phyloP scores from a whole-genome alignment of 305 asterid species.

The Solanum hybrid region DNA sequence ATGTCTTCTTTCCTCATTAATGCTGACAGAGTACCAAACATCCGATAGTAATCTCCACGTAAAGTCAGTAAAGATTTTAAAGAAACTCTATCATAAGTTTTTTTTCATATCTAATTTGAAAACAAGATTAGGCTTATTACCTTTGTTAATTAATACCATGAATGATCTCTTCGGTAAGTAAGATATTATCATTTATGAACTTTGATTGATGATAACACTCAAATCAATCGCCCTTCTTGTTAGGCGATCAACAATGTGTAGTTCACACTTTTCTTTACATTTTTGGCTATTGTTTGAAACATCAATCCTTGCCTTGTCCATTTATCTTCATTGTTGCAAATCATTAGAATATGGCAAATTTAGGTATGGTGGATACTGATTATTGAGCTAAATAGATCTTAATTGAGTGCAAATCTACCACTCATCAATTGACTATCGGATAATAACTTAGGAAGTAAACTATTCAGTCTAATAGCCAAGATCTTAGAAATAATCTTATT shows the following conservation, averaged over 20 bases:
- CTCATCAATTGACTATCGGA: neutral
- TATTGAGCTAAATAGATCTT: neutral
- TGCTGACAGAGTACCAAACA: neutral
- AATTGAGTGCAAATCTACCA: neutral
- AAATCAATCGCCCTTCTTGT: neutral
- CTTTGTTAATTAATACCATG: neutral
- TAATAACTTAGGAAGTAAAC: neutral
- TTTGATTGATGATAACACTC: neutral
- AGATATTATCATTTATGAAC: neutral
- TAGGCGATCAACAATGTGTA: neutral
- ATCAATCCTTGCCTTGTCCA: neutral
- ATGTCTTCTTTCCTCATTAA: neutral
- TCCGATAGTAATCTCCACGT: neutral
- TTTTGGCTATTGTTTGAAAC: neutral
- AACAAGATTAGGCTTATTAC: neutral
- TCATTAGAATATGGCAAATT: neutral
- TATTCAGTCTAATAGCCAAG: neutral
- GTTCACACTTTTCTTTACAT: neutral
- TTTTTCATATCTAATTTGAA: neutral
- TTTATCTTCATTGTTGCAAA: neutral
- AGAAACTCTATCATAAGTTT: neutral
- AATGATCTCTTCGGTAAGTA: neutral
- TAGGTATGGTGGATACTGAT: neutral
- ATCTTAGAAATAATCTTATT: neutral
- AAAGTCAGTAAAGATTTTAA: neutral